Conservation (phyloP, 208 protist genomes). For the Leishmania arabica region DNA sequence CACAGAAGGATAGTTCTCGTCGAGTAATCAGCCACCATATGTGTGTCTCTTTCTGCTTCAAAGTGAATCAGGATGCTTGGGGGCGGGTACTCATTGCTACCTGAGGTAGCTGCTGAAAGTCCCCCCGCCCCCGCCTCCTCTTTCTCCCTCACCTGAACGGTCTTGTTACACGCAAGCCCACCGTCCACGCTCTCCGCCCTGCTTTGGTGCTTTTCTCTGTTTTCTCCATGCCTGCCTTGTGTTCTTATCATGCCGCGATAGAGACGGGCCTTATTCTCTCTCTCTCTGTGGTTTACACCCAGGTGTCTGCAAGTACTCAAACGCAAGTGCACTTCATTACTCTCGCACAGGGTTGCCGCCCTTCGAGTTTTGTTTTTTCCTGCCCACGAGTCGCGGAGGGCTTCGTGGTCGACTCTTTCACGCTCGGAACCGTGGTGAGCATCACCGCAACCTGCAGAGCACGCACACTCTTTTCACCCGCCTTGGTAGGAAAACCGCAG, state of each 20-base stretch:
- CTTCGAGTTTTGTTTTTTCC: conserved; percentile 2
- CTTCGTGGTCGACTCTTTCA: background rate
- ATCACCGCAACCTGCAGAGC: background rate
- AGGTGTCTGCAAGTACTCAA: background rate
- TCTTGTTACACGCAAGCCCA: background rate
- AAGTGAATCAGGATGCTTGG: background rate
- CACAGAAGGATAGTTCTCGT: background rate
- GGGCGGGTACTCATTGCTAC: background rate
- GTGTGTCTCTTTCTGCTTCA: background rate
- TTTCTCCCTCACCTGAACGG: background rate
- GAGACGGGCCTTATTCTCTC: background rate
- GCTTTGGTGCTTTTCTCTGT: background rate
- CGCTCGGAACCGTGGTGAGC: background rate
- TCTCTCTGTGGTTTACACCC: background rate
- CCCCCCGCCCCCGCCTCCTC: background rate
- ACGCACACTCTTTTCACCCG: background rate
- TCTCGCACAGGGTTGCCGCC: background rate
- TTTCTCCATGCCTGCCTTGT: background rate
- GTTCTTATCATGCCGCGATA: background rate
- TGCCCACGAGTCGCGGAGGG: background rate
- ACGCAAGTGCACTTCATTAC: background rate
- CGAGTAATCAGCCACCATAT: background rate
- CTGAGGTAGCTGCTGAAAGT: background rate
- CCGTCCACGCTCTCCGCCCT: background rate
- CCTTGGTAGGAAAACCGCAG: background rate